Evolutionary conservation across 2,329 filamentous ascomycete species (phyloP).

Genomic region (Phaeosphaeria sp.): DNA sequence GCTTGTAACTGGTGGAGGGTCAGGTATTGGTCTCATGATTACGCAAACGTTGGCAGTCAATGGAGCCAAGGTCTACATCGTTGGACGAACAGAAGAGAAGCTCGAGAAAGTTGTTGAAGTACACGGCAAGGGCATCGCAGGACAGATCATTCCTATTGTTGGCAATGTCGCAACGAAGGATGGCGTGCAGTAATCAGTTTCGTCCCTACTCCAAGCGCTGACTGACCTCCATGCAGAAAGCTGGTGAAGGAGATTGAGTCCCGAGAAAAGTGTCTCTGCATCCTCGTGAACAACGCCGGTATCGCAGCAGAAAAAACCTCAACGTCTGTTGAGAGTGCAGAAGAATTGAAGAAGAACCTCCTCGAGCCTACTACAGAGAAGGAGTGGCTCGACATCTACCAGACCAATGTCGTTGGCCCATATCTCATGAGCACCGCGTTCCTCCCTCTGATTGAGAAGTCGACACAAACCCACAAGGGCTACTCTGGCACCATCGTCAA

Average conservation of each 20-base stretch:
- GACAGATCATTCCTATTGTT: slow-evolving; percentile 55
- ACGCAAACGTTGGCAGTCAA: slow-evolving; percentile 57
- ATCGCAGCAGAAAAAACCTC: slow-evolving; percentile 49
- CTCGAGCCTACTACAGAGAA: slow-evolving; percentile 54
- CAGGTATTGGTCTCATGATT: slow-evolving; percentile 57
- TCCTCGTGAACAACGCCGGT: slow-evolving; percentile 58
- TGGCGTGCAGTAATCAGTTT: slow-evolving; percentile 44
- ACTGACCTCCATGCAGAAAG: slow-evolving; percentile 28
- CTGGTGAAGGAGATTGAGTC: slow-evolving; percentile 53
- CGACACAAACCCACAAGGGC: slow-evolving; percentile 50
- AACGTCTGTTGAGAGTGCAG: slow-evolving; percentile 50
- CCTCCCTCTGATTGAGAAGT: slow-evolving; percentile 54
- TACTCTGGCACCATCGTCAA: slow-evolving; percentile 57
- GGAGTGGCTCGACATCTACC: slow-evolving; percentile 55
- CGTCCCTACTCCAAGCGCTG: not conserved
- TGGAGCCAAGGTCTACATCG: slow-evolving; percentile 57
- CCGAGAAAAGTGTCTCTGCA: slow-evolving; percentile 54
- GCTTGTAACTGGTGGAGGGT: slow-evolving; percentile 54
- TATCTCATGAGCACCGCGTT: slow-evolving; percentile 57
- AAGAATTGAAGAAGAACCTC: slow-evolving; percentile 53
- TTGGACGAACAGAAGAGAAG: slow-evolving; percentile 57
- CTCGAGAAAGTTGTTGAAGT: slow-evolving; percentile 54
- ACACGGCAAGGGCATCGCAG: slow-evolving; percentile 53
- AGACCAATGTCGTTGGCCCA: slow-evolving; percentile 56
- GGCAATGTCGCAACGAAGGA: slow-evolving; percentile 55